phyloP scores from a whole-genome alignment of 208 protist genomes.

The Tritrichomonas musculus region DNA sequence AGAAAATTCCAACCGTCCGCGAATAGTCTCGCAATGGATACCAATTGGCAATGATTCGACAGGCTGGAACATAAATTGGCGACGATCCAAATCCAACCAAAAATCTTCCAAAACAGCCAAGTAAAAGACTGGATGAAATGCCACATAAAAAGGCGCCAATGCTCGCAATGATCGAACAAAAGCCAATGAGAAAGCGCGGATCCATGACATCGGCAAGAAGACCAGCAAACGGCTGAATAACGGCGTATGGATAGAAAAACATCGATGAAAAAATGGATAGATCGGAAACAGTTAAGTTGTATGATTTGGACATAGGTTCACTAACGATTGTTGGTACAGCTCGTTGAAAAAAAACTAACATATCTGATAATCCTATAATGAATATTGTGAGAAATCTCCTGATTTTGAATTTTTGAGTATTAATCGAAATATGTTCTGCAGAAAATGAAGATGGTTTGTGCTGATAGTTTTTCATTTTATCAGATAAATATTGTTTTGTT shows the following conservation, averaged over 20 bases:
- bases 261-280: neutral
- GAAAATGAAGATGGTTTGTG: too few relatives aligned
- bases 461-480: too few relatives aligned
- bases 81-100: neutral
- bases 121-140: neutral
- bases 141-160: neutral
- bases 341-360: neutral
- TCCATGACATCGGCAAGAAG: neutral
- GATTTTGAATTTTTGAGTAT: neutral
- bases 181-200: neutral
- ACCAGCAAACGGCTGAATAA: neutral
- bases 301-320: neutral
- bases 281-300: neutral
- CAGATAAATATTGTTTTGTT: too few relatives aligned
- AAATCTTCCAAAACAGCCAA: neutral
- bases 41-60: neutral
- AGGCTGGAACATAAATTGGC: neutral
- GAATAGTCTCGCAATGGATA: neutral
- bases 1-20: neutral
- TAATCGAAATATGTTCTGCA: too few relatives aligned
- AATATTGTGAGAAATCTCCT: neutral
- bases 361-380: neutral
- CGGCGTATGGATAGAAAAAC: neutral
- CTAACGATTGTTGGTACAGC: neutral
- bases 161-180: neutral